Percentiles rank a stretch among this genome's conserved stretches.
Conservation (phyloP, 306 rosid species). For the Inga laurina region DNA sequence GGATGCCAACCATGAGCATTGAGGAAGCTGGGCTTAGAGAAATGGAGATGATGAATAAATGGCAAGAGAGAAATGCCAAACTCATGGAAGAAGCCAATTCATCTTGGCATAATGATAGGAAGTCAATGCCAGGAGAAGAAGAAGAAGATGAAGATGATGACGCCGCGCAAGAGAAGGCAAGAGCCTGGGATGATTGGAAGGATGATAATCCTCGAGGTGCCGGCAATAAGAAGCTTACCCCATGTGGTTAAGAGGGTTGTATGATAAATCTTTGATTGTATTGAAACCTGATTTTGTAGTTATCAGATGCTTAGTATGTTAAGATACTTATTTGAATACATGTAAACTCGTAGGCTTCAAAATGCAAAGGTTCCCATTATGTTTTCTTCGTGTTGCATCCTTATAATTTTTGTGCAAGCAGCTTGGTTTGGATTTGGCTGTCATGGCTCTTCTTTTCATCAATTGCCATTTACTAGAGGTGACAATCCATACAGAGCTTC, state of each 20-base stretch:
- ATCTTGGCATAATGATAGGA: constrained; percentile 81
- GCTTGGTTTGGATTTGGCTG: neutral
- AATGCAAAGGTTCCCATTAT: constrained; percentile 3
- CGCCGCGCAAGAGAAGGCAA: constrained; percentile 83
- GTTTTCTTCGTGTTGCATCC: neutral
- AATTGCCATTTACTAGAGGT: neutral
- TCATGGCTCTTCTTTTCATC: neutral
- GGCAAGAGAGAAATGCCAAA: constrained; percentile 84
- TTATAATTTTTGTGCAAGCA: constrained; percentile 3
- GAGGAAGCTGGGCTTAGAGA: constrained; percentile 97
- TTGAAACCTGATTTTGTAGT: constrained; percentile 16
- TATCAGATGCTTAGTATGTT: constrained; percentile 25
- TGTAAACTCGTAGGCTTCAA: constrained; percentile 17
- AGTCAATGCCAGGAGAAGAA: constrained; percentile 53
- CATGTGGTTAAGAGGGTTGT: constrained; percentile 59
- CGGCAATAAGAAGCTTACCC: constrained; percentile 93
- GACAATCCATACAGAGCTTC: neutral
- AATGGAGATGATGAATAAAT: constrained; percentile 93
- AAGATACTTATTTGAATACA: constrained; percentile 8
- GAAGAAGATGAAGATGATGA: constrained; percentile 76
- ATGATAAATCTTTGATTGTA: constrained; percentile 21
- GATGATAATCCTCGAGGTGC: constrained; percentile 97
- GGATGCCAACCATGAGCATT: constrained; percentile 99
- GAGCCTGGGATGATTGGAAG: constrained; percentile 99
- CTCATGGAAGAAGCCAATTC: constrained; percentile 88